Conservation (phyloP, 495 filamentous ascomycete species). For the Oleoguttula mirabilis region DNA sequence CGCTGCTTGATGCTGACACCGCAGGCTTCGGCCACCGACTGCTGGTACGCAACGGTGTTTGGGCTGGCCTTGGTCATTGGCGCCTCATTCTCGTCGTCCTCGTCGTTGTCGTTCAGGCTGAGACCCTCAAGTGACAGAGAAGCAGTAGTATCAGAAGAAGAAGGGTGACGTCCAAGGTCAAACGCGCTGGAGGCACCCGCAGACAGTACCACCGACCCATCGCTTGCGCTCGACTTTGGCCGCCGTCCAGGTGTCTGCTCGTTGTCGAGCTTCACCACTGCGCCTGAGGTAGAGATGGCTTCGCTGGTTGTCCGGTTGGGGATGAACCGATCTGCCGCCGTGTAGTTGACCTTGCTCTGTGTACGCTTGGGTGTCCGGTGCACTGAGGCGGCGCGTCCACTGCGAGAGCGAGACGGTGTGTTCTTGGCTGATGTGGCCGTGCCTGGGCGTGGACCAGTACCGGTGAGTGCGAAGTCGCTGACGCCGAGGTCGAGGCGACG, state of each 20-base stretch:
- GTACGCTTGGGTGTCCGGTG: slow-evolving; percentile 70
- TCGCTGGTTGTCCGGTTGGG: slow-evolving; percentile 84
- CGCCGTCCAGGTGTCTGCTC: slow-evolving; percentile 37
- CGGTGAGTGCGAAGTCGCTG: slow-evolving; percentile 82
- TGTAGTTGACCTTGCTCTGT: slow-evolving; percentile 48
- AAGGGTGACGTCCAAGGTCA: slow-evolving; percentile 42
- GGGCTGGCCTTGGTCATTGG: slow-evolving; percentile 58
- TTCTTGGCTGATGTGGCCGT: slow-evolving; percentile 45
- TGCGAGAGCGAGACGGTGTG: slow-evolving; percentile 58
- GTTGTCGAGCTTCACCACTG: slow-evolving; percentile 50
- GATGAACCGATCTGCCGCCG: slow-evolving; percentile 88
- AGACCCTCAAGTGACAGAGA: slow-evolving; percentile 67
- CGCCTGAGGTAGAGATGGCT: slow-evolving; percentile 66
- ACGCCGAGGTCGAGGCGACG: slow-evolving; percentile 81
- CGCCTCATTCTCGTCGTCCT: slow-evolving; percentile 33
- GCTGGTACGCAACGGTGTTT: slow-evolving; percentile 81
- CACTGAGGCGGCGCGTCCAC: slow-evolving; percentile 39
- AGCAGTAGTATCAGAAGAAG: slow-evolving; percentile 55
- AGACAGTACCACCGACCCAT: slow-evolving; percentile 61
- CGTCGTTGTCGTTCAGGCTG: slow-evolving; percentile 51
- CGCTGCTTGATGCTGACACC: slow-evolving; percentile 86
- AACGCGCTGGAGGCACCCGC: slow-evolving; percentile 50
- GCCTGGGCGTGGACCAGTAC: slow-evolving; percentile 43
- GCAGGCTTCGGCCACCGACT: slow-evolving; percentile 81
- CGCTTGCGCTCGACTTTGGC: slow-evolving; percentile 51